A percentile compares a stretch with the other conserved stretches of the same genome.
These are phyloP conservation scores for Hanseniaspora sp. DNA, from an alignment of 1,139 yeast species.

Conservation along the genomic window DNA sequence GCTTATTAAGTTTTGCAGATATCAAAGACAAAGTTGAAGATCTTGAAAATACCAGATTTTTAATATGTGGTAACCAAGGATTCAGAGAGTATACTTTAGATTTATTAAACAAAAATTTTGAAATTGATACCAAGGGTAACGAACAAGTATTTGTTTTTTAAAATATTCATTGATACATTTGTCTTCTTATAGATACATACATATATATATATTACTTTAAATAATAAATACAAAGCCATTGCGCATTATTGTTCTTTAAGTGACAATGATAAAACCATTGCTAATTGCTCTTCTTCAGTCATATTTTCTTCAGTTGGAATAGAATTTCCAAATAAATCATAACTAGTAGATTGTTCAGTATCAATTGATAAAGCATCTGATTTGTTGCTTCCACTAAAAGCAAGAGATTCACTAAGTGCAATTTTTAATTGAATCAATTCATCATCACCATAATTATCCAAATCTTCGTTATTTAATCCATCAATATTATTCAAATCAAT, in stretches of 20 bases:
- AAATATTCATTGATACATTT: conserved; percentile 1
- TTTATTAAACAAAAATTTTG: conserved; percentile 52
- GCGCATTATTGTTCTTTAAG: conserved; percentile 23
- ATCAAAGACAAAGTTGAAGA: conserved; percentile 39
- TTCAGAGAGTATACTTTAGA: conserved; percentile 51
- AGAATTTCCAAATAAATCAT: conserved; percentile 11
- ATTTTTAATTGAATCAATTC: conserved; percentile 37
- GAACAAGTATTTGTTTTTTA: conserved; percentile 66
- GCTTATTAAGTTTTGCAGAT: conserved; percentile 45
- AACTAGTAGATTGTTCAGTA: neutral
- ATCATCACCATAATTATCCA: conserved; percentile 20
- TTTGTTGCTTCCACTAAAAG: conserved; percentile 16
- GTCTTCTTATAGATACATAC: neutral
- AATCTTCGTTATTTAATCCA: conserved; percentile 5
- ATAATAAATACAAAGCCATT: neutral
- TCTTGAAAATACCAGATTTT: conserved; percentile 40
- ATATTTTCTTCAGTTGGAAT: conserved; percentile 19
- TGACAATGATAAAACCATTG: conserved; percentile 28
- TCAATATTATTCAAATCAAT: conserved; percentile 5
- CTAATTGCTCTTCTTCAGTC: conserved; percentile 32
- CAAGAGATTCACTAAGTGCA: conserved; percentile 34
- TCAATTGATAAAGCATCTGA: conserved; percentile 15
- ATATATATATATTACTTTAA: conserved; percentile 1
- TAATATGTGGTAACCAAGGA: conserved; percentile 68
- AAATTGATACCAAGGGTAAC: conserved; percentile 40